Evolutionary conservation across 140 eudicot species (phyloP), one percentile per base, ranked within the genome.

Genomic region (Erigeron philadelphicus): DNA sequence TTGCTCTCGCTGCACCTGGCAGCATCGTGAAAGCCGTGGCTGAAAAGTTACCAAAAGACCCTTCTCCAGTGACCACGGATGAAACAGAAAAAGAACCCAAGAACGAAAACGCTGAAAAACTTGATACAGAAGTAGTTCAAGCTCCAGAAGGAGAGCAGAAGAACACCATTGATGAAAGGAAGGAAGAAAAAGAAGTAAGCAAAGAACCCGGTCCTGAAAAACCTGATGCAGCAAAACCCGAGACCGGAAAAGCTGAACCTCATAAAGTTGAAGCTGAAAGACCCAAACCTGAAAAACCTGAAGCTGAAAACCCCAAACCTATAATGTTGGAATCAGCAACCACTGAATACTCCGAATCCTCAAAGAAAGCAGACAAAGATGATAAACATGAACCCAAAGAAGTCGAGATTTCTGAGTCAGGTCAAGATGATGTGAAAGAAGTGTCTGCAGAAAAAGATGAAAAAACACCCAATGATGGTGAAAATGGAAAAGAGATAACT

Each of bases 1-100:
- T 92, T 72, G 98, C 98, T 72, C 71, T 92, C 68, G 98, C 96
- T 54, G 90, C 88, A 49, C 98, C 98, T 44, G 98, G 98, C 68
- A 88, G 82, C 60, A 89, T 92, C 40, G 96, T 88, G 68, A 92
- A 88, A 68, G 96, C 95, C 18, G 98, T 84, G 4, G 84, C 89
- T 6, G 96, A 92, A 66, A 81, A 85, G 25, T 78, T 78, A 57
- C 84, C 89, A 16, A 81, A 77, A 66, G 87, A 88, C 35, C 71
- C 77, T 61, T 69, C 84, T 44, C 47, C 68, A 1, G 64, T 60
- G 50, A 71, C 9, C 77, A 69, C 75, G 49, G 83, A 46, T 78
- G 78, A 18, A 38, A 61, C 12, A 63, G 56, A 25, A 8, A 46
- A 70, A 54, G 82, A 84, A 72, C 38, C 63, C 15, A 67, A 81